Percentiles rank a stretch among this genome's conserved stretches.
Evolutionary conservation across 192 early-diverging fungal species (phyloP).

Genomic region (Podochytrium sp.): DNA sequence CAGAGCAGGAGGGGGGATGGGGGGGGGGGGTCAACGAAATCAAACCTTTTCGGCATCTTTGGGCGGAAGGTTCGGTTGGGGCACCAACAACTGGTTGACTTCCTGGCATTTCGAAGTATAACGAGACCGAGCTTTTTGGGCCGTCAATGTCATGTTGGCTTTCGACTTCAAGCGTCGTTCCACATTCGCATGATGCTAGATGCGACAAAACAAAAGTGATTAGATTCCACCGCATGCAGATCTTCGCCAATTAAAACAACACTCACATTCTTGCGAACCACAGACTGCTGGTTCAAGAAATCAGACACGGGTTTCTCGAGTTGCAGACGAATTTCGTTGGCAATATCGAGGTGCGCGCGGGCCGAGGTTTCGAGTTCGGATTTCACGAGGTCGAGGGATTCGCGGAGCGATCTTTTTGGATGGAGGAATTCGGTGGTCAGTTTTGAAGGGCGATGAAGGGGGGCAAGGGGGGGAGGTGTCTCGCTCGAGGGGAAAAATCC

Average conservation of each 20-base stretch:
- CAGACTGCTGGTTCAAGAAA: conserved; percentile 44
- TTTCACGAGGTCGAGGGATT: conserved; percentile 52
- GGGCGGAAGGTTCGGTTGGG: conserved; percentile 22
- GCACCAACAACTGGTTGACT: conserved; percentile 23
- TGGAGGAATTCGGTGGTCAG: too few relatives aligned
- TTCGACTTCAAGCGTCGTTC: conserved; percentile 54
- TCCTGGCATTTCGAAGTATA: conserved; percentile 55
- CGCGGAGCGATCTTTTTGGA: conserved; percentile 52
- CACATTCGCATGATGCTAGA: conserved; percentile 49
- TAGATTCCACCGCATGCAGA: background rate
- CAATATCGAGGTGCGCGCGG: conserved; percentile 50
- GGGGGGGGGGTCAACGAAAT: background rate
- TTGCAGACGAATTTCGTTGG: conserved; percentile 51
- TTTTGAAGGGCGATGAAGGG: too few relatives aligned
- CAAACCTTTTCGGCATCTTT: conserved; percentile 52
- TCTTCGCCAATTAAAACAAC: background rate
- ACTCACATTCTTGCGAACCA: conserved; percentile 50
- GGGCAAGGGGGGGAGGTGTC: too few relatives aligned
- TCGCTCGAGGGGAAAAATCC: background rate
- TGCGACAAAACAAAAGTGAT: background rate
- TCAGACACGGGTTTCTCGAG: conserved; percentile 51
- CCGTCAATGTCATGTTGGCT: conserved; percentile 37
- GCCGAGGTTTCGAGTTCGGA: conserved; percentile 52
- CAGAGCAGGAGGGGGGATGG: too few relatives aligned
- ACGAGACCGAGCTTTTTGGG: conserved; percentile 47